phyloP scores from a whole-genome alignment of 2,329 filamentous ascomycete genomes.

The Epichloe aotearoae region DNA sequence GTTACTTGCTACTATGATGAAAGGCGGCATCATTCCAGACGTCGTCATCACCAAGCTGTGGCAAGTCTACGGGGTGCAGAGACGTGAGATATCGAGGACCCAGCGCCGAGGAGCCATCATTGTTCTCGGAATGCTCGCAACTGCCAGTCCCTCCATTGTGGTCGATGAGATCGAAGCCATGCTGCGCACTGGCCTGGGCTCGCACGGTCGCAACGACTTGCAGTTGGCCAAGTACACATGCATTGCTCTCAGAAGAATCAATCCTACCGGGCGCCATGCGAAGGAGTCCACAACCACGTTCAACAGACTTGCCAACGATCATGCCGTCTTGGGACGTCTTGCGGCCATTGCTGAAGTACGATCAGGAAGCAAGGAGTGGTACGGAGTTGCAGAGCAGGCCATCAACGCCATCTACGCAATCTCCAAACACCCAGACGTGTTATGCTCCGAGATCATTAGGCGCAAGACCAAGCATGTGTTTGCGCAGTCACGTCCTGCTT shows the following conservation, averaged over 20 bases:
- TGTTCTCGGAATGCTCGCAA: slow-evolving; percentile 88
- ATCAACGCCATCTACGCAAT: slow-evolving; percentile 90
- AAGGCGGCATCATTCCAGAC: slow-evolving; percentile 72
- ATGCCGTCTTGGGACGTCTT: slow-evolving; percentile 70
- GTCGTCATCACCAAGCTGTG: slow-evolving; percentile 83
- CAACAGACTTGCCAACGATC: slow-evolving; percentile 78
- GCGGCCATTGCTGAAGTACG: slow-evolving; percentile 75
- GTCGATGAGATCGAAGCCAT: slow-evolving; percentile 93
- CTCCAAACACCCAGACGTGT: slow-evolving; percentile 82
- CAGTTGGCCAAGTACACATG: slow-evolving; percentile 91
- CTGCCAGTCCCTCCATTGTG: slow-evolving; percentile 84
- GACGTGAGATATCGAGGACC: slow-evolving; percentile 79
- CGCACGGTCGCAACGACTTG: slow-evolving; percentile 67
- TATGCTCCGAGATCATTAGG: slow-evolving; percentile 83
- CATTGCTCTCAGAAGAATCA: slow-evolving; percentile 82
- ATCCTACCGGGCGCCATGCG: slow-evolving; percentile 65
- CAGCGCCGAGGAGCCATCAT: slow-evolving; percentile 92
- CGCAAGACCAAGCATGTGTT: slow-evolving; percentile 80
- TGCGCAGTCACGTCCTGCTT: slow-evolving; percentile 26
- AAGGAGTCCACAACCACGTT: slow-evolving; percentile 58
- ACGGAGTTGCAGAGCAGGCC: slow-evolving; percentile 88
- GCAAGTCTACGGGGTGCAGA: slow-evolving; percentile 94
- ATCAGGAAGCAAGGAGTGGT: slow-evolving; percentile 91
- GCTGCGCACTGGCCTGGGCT: slow-evolving; percentile 76
- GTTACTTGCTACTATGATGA: slow-evolving; percentile 95